These are phyloP conservation scores for Omphalotus olearius DNA, from an alignment of 1,284 basidiomycete species.

Conservation along the genomic window DNA sequence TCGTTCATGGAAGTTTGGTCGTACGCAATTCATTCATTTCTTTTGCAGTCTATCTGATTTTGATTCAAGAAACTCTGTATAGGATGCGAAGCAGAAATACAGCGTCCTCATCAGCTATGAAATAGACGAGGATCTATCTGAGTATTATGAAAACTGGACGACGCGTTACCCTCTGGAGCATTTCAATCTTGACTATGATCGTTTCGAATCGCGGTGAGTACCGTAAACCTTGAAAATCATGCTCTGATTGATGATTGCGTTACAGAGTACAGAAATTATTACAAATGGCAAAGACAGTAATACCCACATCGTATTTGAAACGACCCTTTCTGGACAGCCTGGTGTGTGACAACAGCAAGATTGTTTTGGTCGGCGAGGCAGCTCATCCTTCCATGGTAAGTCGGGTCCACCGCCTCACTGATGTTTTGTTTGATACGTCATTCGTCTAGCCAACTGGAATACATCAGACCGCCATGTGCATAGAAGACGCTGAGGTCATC, in stretches of 20 bases:
- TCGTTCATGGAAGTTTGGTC: constrained; percentile 28
- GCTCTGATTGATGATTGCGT: not conserved
- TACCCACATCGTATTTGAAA: constrained; percentile 30
- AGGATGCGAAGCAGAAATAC: constrained; percentile 24
- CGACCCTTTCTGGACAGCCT: constrained; percentile 36
- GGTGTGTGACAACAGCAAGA: constrained; percentile 42
- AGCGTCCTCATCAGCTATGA: constrained; percentile 22
- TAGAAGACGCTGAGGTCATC: constrained; percentile 53
- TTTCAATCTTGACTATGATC: constrained; percentile 25
- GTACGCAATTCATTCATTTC: constrained; percentile 19
- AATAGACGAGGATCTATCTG: constrained; percentile 17
- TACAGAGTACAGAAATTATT: constrained; percentile 39
- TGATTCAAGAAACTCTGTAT: not conserved
- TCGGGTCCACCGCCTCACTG: not conserved
- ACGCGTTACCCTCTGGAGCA: constrained; percentile 22
- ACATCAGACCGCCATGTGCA: constrained; percentile 30
- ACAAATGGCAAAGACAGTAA: constrained; percentile 29
- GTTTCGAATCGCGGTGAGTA: constrained; percentile 29
- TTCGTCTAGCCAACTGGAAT: constrained; percentile 32
- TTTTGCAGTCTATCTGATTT: not conserved
- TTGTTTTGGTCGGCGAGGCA: constrained; percentile 47
- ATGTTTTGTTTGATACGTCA: not conserved
- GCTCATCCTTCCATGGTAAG: constrained; percentile 45
- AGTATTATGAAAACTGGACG: constrained; percentile 21
- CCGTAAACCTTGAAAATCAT: constrained; percentile 2